Percentiles rank a stretch among this genome's conserved stretches.
Evolutionary conservation across 768 basidiomycete species (phyloP).

Genomic region (Podaxis sp.): DNA sequence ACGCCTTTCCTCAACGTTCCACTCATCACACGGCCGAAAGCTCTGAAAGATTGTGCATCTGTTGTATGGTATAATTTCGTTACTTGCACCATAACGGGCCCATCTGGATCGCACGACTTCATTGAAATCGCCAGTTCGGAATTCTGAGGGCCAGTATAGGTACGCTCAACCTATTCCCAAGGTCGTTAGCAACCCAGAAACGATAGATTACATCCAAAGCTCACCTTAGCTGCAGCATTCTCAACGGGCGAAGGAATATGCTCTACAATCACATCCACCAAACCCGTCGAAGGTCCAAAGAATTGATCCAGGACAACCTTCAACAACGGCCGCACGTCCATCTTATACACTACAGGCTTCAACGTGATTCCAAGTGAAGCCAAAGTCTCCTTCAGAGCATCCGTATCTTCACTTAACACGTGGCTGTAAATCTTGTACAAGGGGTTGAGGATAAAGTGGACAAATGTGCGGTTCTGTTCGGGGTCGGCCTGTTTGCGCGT

Average conservation of each 20-base stretch:
- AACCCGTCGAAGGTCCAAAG: conserved; percentile 86
- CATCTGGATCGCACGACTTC: conserved; percentile 79
- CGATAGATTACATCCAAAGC: background rate
- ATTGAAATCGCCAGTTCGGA: conserved; percentile 77
- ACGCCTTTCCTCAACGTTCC: conserved; percentile 84
- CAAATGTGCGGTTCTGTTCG: conserved; percentile 81
- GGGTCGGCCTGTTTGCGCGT: conserved; percentile 80
- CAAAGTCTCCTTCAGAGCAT: conserved; percentile 80
- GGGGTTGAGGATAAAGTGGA: conserved; percentile 95
- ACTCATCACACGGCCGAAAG: conserved; percentile 92
- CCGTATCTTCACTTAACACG: conserved; percentile 92
- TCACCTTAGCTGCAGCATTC: conserved; percentile 60
- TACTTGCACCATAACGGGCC: conserved; percentile 90
- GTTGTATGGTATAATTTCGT: conserved; percentile 95
- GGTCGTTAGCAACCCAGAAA: background rate
- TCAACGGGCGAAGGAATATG: conserved; percentile 82
- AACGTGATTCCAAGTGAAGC: conserved; percentile 75
- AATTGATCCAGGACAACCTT: conserved; percentile 95
- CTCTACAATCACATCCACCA: conserved; percentile 90
- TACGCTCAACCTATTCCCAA: conserved; percentile 61
- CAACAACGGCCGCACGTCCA: conserved; percentile 94
- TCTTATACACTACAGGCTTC: conserved; percentile 95
- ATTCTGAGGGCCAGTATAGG: conserved; percentile 86
- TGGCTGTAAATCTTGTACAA: conserved; percentile 96
- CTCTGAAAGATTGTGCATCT: conserved; percentile 95